Evolutionary conservation across 495 filamentous ascomycete genomes (phyloP).

Genomic region (Aspergillus asperescens): DNA sequence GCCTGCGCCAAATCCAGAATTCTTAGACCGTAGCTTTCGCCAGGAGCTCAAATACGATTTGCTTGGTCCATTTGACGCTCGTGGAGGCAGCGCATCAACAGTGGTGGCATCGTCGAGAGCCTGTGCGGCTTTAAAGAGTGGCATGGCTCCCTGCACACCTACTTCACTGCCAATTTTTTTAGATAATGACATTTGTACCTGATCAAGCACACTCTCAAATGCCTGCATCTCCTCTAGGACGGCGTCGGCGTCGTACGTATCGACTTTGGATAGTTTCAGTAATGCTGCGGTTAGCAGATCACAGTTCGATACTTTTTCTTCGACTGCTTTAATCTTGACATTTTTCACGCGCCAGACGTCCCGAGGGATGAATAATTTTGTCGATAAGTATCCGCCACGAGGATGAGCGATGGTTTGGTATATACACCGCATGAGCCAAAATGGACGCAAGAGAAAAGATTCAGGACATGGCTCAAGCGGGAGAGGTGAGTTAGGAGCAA

Average conservation of each 20-base stretch:
- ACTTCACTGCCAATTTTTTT: conserved; percentile 91
- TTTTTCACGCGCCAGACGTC: conserved; percentile 93
- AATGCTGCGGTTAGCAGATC: conserved; percentile 89
- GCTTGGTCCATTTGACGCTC: conserved; percentile 52
- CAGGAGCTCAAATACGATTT: conserved; percentile 69
- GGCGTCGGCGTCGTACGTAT: conserved; percentile 83
- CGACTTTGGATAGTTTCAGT: conserved; percentile 73
- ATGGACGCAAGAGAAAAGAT: conserved; percentile 79
- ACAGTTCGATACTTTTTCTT: conserved; percentile 93
- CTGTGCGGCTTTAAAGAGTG: conserved; percentile 64
- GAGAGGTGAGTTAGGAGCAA: conserved; percentile 54
- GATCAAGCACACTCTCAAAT: conserved; percentile 82
- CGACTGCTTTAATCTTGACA: conserved; percentile 81
- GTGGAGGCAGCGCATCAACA: conserved; percentile 39
- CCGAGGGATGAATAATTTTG: conserved; percentile 81
- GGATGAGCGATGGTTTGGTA: conserved; percentile 91
- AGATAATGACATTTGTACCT: conserved; percentile 66
- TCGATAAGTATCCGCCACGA: conserved; percentile 85
- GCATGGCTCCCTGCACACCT: conserved; percentile 63
- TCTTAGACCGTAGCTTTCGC: conserved; percentile 85
- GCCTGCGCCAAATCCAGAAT: conserved; percentile 53
- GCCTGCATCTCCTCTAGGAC: conserved; percentile 92
- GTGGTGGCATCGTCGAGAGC: conserved; percentile 36
- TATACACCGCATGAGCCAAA: conserved; percentile 91
- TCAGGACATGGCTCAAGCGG: conserved; percentile 89